Evolutionary conservation across 1,139 yeast genomes (phyloP).

Genomic region (Debaryomyces robertsiae): DNA sequence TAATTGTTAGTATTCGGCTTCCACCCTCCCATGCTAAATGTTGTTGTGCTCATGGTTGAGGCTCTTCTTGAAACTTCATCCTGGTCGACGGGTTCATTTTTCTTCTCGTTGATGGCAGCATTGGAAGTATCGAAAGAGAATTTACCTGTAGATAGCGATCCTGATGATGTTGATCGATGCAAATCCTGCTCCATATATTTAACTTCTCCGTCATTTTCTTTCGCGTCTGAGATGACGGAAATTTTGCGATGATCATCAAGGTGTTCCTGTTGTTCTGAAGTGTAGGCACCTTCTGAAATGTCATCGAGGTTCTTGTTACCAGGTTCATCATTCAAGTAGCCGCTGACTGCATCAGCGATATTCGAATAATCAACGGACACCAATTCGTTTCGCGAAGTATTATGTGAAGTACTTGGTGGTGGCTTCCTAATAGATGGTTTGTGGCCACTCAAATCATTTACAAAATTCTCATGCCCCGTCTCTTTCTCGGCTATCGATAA

Average conservation of each 20-base stretch:
- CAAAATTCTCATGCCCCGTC: conserved; percentile 32
- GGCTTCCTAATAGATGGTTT: conserved; percentile 40
- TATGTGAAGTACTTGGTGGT: conserved; percentile 20
- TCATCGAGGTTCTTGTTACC: conserved; percentile 11
- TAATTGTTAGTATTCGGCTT: conserved; percentile 52
- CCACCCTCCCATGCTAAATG: conserved; percentile 55
- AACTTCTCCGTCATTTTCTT: conserved; percentile 1
- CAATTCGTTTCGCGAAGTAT: conserved; percentile 18
- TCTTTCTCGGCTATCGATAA: conserved; percentile 25
- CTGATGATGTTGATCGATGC: conserved; percentile 35
- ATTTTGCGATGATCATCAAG: conserved; percentile 8
- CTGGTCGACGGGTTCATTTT: conserved; percentile 14
- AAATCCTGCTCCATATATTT: conserved; percentile 16
- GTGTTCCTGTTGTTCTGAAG: conserved; percentile 4
- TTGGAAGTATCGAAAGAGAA: conserved; percentile 25
- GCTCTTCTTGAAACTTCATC: conserved; percentile 30
- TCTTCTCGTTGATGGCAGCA: conserved; percentile 4
- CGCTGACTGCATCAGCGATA: conserved; percentile 31
- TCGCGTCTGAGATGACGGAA: neutral
- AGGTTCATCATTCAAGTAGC: conserved; percentile 21
- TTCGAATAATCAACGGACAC: conserved; percentile 30
- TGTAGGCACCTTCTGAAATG: conserved; percentile 2
- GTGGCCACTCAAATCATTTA: conserved; percentile 32
- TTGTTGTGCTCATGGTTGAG: conserved; percentile 40
- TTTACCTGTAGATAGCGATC: conserved; percentile 45